These are phyloP conservation scores for Apiospora marii DNA, from an alignment of 2,329 filamentous ascomycete species.

Conservation along the genomic window DNA sequence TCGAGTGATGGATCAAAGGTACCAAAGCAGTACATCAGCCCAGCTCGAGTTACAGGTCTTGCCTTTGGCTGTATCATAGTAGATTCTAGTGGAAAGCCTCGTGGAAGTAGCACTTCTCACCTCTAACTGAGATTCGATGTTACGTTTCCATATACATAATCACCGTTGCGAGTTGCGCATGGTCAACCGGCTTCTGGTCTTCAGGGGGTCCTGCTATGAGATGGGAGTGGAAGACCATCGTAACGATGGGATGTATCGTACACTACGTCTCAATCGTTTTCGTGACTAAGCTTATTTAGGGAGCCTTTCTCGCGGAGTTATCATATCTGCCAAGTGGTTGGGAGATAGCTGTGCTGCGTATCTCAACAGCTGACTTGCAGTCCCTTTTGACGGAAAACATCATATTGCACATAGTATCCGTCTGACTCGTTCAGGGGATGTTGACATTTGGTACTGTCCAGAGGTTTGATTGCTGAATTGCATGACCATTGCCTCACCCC, in stretches of 20 bases:
- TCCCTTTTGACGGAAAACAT: not conserved
- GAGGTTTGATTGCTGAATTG: not conserved
- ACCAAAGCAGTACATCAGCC: not conserved
- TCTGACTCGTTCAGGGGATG: not conserved
- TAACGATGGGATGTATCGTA: not conserved
- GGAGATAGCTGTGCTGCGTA: not conserved
- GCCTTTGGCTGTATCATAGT: not conserved
- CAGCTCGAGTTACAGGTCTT: not conserved
- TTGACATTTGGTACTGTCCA: not conserved
- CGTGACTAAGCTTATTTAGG: not conserved
- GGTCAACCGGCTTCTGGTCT: not conserved
- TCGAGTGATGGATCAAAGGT: conserved; percentile 47
- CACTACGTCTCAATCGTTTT: not conserved
- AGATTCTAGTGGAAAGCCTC: not conserved
- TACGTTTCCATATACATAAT: not conserved
- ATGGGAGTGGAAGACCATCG: not conserved
- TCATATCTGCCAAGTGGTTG: not conserved
- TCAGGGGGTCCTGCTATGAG: not conserved
- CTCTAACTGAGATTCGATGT: not conserved
- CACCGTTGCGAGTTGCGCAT: not conserved
- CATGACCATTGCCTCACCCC: not conserved
- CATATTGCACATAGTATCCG: not conserved
- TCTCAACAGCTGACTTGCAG: too few relatives aligned
- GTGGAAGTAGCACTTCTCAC: not conserved
- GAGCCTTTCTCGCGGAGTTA: too few relatives aligned